A percentile compares a stretch with the other conserved stretches of the same genome.
Conservation (phyloP, 352 stramenopile species). For the Phytopythium kandeliae region DNA sequence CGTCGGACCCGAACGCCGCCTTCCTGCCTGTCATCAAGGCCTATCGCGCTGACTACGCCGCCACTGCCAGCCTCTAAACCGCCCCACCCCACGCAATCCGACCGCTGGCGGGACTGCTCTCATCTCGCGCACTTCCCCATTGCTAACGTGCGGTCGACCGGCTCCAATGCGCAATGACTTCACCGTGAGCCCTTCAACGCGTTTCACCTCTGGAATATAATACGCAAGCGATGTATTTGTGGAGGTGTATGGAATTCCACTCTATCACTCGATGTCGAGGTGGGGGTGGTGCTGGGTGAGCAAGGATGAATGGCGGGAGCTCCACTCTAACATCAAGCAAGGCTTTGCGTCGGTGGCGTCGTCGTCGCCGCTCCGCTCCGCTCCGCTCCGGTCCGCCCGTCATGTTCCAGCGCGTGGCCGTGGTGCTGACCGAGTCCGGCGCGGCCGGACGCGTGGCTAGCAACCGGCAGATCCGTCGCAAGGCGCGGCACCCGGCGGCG, state of each 20-base stretch:
- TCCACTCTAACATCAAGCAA: too few relatives aligned
- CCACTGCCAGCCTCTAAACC: constrained; percentile 19
- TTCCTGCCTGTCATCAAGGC: constrained; percentile 66
- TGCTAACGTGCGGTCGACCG: too few relatives aligned
- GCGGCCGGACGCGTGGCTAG: constrained; percentile 65
- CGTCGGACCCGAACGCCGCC: constrained; percentile 44
- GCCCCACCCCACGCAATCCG: neutral
- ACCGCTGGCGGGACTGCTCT: too few relatives aligned
- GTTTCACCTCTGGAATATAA: neutral
- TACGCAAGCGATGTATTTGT: neutral
- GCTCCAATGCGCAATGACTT: too few relatives aligned
- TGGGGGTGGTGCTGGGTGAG: too few relatives aligned
- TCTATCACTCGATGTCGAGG: too few relatives aligned
- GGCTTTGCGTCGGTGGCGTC: too few relatives aligned
- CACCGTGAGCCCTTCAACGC: too few relatives aligned
- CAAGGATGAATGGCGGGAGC: too few relatives aligned
- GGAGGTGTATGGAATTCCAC: too few relatives aligned
- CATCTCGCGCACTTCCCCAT: too few relatives aligned
- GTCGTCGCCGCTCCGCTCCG: neutral
- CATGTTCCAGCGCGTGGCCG: constrained; percentile 62
- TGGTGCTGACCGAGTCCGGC: constrained; percentile 31
- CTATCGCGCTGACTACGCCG: constrained; percentile 74
- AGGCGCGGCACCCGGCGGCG: constrained; percentile 68
- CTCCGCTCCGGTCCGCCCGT: neutral
- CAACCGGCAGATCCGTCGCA: constrained; percentile 84